Evolutionary conservation across 148 eudicot species (phyloP).

Genomic region (Selenicereus undatus): DNA sequence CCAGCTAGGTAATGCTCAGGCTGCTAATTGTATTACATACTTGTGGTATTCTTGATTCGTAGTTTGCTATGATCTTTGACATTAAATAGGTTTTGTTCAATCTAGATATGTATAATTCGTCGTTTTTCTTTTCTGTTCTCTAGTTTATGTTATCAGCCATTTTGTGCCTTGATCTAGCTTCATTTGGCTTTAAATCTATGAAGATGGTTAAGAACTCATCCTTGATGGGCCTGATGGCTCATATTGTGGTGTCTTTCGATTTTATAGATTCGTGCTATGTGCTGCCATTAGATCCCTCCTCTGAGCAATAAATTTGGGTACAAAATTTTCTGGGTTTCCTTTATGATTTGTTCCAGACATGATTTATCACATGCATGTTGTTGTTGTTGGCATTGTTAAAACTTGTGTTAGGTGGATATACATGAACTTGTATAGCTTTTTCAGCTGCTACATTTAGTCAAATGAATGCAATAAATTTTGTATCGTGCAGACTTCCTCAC

Average conservation of each 20-base stretch:
- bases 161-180: not conserved
- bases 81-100: not conserved
- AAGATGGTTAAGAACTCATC: not conserved
- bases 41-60: not conserved
- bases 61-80: constrained; percentile 1
- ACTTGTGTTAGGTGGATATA: not conserved
- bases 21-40: not conserved
- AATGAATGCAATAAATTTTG: constrained; percentile 18
- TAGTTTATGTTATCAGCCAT: not conserved
- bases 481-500: constrained; percentile 67
- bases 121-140: not conserved
- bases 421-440: not conserved
- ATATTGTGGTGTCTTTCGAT: not conserved
- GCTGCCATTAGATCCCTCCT: not conserved
- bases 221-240: not conserved
- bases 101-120: not conserved
- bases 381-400: not conserved
- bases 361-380: not conserved
- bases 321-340: not conserved
- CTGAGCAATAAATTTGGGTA: not conserved
- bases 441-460: not conserved
- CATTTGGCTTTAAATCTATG: not conserved
- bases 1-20: constrained; percentile 67
- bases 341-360: not conserved
- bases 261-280: constrained; percentile 13